Conservation (phyloP, 768 basidiomycete species). For the Butyriboletus loyo region DNA sequence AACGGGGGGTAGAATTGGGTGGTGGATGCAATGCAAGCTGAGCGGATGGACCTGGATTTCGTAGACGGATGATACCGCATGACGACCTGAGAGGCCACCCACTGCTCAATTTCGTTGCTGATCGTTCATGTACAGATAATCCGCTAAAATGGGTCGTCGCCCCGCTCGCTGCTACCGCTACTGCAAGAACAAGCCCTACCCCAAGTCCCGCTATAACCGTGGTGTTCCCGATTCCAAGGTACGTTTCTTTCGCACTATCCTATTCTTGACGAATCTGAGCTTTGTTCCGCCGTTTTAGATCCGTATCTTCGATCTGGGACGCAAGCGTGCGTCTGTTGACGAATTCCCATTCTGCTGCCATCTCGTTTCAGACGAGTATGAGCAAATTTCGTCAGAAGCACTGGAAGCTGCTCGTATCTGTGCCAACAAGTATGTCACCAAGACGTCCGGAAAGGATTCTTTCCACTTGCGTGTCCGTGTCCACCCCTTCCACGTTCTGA, state of each 20-base stretch:
- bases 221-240: constrained; percentile 97
- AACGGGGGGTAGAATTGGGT: background rate
- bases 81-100: background rate
- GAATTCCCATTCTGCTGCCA: constrained; percentile 98
- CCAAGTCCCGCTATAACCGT: constrained; percentile 94
- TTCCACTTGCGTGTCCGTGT: constrained; percentile 98
- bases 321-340: constrained; percentile 94
- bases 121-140: constrained; percentile 11
- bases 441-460: constrained; percentile 96
- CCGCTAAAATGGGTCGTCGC: constrained; percentile 81
- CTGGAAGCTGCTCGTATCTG: constrained; percentile 98
- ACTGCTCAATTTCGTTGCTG: background rate
- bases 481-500: constrained; percentile 97
- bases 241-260: constrained; percentile 8
- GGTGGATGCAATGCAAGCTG: constrained; percentile 12
- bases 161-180: constrained; percentile 98
- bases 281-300: constrained; percentile 52
- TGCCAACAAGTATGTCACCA: constrained; percentile 99
- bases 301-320: constrained; percentile 92
- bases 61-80: background rate
- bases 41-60: constrained; percentile 9
- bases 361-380: constrained; percentile 97
- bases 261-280: background rate
- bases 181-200: constrained; percentile 99
- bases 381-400: constrained; percentile 93